Percentiles rank a stretch among this genome's conserved stretches.
Conservation (phyloP, 1,139 yeast genomes). For the Suhomyces atakaporum region DNA sequence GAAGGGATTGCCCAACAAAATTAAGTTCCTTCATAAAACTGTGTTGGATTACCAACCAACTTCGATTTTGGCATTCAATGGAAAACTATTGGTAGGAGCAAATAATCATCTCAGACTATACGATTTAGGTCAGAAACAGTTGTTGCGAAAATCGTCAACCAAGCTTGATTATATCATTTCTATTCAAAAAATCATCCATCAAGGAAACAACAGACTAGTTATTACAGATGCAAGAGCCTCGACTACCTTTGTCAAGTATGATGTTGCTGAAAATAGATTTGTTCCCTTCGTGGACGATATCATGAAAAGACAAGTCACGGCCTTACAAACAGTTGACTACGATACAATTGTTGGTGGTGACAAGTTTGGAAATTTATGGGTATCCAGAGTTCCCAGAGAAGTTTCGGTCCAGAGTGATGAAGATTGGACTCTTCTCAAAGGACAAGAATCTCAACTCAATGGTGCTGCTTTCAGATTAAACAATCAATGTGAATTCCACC, state of each 20-base stretch:
- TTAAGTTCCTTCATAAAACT: conserved; percentile 65
- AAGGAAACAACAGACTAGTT: conserved; percentile 58
- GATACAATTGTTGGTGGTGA: conserved; percentile 87
- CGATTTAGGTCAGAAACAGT: conserved; percentile 78
- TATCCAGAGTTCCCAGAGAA: conserved; percentile 57
- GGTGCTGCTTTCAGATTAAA: conserved; percentile 58
- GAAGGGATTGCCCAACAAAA: conserved; percentile 25
- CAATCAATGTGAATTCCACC: conserved; percentile 59
- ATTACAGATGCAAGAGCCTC: conserved; percentile 71
- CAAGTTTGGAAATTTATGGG: conserved; percentile 78
- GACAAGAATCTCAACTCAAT: conserved; percentile 42
- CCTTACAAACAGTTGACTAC: conserved; percentile 62
- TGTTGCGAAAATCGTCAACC: conserved; percentile 64
- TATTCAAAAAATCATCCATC: conserved; percentile 54
- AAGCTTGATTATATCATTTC: conserved; percentile 38
- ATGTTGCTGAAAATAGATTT: conserved; percentile 53
- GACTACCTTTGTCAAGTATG: conserved; percentile 57
- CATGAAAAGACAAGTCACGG: conserved; percentile 65
- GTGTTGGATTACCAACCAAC: conserved; percentile 50
- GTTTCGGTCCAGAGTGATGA: conserved; percentile 50
- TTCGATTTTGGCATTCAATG: conserved; percentile 59
- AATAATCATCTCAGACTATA: conserved; percentile 58
- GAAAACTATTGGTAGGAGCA: conserved; percentile 62
- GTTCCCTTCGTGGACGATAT: conserved; percentile 71
- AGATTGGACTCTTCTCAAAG: conserved; percentile 48